Conservation (phyloP, 2,329 filamentous ascomycete species). For the Fusarium nisikadoi region DNA sequence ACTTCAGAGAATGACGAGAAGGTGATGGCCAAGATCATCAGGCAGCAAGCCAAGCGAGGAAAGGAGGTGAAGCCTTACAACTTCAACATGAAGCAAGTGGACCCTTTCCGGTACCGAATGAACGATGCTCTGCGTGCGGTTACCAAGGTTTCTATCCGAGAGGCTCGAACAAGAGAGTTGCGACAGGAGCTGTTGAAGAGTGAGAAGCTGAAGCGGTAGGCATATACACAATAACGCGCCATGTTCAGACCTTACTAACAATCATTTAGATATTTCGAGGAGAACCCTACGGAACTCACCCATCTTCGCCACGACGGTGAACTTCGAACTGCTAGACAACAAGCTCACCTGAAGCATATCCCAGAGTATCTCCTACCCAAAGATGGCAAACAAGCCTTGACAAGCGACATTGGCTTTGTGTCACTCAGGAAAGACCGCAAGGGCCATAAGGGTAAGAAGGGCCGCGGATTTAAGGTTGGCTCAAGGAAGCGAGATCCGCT, state of each 20-base stretch:
- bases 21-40: slow-evolving; percentile 81
- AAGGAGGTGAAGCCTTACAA: slow-evolving; percentile 89
- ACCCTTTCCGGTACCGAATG: slow-evolving; percentile 94
- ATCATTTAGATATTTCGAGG: slow-evolving; percentile 79
- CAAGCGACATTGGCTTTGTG: slow-evolving; percentile 80
- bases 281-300: slow-evolving; percentile 89
- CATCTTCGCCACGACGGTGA: slow-evolving; percentile 93
- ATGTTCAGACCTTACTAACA: neutral
- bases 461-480: slow-evolving; percentile 59
- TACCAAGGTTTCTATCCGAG: slow-evolving; percentile 87
- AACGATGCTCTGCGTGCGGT: slow-evolving; percentile 91
- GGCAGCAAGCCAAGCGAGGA: slow-evolving; percentile 80
- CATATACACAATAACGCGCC: neutral
- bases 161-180: slow-evolving; percentile 88
- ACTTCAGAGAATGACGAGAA: slow-evolving; percentile 86
- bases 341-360: slow-evolving; percentile 92
- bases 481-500: slow-evolving; percentile 83
- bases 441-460: slow-evolving; percentile 57
- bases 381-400: slow-evolving; percentile 76
- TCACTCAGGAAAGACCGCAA: slow-evolving; percentile 70
- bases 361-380: slow-evolving; percentile 91
- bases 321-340: slow-evolving; percentile 81
- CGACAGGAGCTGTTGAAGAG: slow-evolving; percentile 90
- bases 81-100: slow-evolving; percentile 94
- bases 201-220: slow-evolving; percentile 83